Conservation (phyloP, 2,329 filamentous ascomycete species). For the Monosporascus sp. region DNA sequence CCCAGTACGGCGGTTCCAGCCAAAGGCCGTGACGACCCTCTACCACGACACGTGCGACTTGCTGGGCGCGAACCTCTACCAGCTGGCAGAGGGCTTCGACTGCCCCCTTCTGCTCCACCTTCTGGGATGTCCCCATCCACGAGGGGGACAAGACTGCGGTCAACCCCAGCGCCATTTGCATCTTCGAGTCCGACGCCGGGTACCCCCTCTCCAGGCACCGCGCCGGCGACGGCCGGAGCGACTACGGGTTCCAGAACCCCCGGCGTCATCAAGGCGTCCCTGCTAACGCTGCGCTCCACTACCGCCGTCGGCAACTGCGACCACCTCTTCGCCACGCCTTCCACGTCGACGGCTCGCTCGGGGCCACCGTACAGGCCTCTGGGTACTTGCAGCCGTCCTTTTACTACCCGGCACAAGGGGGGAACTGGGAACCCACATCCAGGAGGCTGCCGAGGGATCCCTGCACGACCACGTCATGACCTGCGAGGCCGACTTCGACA, state of each 20-base stretch:
- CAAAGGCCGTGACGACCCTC: constrained; percentile 36
- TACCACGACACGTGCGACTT: constrained; percentile 37
- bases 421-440: constrained; percentile 18
- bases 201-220: constrained; percentile 32
- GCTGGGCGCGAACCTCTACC: constrained; percentile 30
- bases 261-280: constrained; percentile 28
- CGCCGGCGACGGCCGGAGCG: constrained; percentile 13
- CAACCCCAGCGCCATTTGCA: constrained; percentile 30
- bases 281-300: constrained; percentile 31
- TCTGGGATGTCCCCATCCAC: constrained; percentile 29
- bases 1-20: constrained; percentile 46
- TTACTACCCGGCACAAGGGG: constrained; percentile 13
- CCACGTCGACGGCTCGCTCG: constrained; percentile 31
- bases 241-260: constrained; percentile 25
- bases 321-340: constrained; percentile 31
- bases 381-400: constrained; percentile 31
- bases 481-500: constrained; percentile 26
- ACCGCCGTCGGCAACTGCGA: constrained; percentile 40
- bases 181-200: constrained; percentile 33
- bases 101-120: constrained; percentile 34
- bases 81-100: constrained; percentile 37
- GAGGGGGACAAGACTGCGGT: constrained; percentile 23
- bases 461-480: constrained; percentile 25
- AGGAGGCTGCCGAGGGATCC: constrained; percentile 19
- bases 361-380: constrained; percentile 32